Percentiles rank a stretch among this genome's conserved stretches.
phyloP scores from a whole-genome alignment of 352 stramenopile species.

The Globisporangium irregulare region DNA sequence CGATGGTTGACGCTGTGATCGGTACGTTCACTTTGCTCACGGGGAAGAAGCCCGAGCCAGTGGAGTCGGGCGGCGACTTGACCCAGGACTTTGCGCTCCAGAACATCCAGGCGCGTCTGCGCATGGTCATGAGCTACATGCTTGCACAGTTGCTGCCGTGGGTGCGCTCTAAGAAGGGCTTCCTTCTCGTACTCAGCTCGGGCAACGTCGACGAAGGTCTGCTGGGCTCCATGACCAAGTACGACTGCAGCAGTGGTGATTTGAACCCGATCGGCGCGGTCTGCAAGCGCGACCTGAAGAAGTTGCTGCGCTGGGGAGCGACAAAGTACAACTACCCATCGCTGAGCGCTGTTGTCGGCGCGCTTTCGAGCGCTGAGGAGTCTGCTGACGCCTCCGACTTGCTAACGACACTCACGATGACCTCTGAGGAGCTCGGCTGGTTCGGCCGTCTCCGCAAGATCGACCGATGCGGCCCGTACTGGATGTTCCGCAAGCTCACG shows the following conservation, averaged over 20 bases:
- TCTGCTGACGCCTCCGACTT: conserved; percentile 90
- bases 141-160: conserved; percentile 98
- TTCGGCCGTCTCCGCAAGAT: conserved; percentile 97
- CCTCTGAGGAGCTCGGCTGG: conserved; percentile 95
- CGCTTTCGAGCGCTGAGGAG: conserved; percentile 94
- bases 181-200: conserved; percentile 97
- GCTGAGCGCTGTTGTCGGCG: conserved; percentile 91
- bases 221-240: conserved; percentile 99
- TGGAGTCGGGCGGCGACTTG: conserved; percentile 86
- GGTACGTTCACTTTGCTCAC: conserved; percentile 75
- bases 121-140: conserved; percentile 98
- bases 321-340: conserved; percentile 90
- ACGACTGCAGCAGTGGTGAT: conserved; percentile 98
- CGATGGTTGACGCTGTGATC: conserved; percentile 90
- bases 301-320: conserved; percentile 92
- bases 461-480: conserved; percentile 91
- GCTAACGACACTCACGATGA: conserved; percentile 94
- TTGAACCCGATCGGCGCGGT: conserved; percentile 98
- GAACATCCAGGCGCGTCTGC: conserved; percentile 97
- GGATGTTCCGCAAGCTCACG: conserved; percentile 91
- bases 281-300: conserved; percentile 95
- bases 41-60: conserved; percentile 90
- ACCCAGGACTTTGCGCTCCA: conserved; percentile 97
- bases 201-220: conserved; percentile 98
- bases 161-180: conserved; percentile 93